Conservation (phyloP, 208 protist genomes). For the Vickermania spadyakhi region DNA sequence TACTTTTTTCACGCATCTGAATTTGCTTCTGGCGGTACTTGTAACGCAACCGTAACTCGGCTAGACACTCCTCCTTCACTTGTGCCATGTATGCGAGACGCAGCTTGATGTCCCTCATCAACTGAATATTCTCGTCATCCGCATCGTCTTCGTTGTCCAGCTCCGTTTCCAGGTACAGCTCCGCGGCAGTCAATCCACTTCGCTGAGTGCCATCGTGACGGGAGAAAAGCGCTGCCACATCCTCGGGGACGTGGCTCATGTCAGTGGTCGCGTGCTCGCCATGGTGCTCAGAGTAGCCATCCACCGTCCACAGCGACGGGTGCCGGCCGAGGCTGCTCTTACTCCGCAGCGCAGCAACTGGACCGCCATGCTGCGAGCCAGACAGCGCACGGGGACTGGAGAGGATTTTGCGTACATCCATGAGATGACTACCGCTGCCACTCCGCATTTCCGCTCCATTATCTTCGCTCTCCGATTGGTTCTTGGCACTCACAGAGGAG, state of each 20-base stretch:
- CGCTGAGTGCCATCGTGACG: neutral
- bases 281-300: neutral
- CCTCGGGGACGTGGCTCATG: slow-evolving; percentile 10
- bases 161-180: slow-evolving; percentile 15
- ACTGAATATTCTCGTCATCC: slow-evolving; percentile 16
- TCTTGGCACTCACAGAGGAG: neutral
- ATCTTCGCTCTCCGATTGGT: neutral
- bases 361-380: neutral
- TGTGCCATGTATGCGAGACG: slow-evolving; percentile 45
- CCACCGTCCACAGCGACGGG: neutral
- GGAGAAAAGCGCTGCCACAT: slow-evolving; percentile 13
- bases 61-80: slow-evolving; percentile 34
- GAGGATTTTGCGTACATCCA: neutral
- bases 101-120: slow-evolving; percentile 22
- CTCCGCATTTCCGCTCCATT: neutral
- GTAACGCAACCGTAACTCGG: slow-evolving; percentile 33
- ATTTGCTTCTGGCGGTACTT: slow-evolving; percentile 15
- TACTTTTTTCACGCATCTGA: slow-evolving; percentile 3
- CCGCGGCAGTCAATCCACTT: slow-evolving; percentile 7
- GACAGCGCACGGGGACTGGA: neutral
- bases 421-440: neutral
- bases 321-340: neutral
- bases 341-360: neutral
- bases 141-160: slow-evolving; percentile 1
- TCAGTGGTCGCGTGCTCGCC: neutral